These are phyloP conservation scores for Entomortierella parvispora DNA, from an alignment of 192 early-diverging fungal genomes.

Conservation along the genomic window DNA sequence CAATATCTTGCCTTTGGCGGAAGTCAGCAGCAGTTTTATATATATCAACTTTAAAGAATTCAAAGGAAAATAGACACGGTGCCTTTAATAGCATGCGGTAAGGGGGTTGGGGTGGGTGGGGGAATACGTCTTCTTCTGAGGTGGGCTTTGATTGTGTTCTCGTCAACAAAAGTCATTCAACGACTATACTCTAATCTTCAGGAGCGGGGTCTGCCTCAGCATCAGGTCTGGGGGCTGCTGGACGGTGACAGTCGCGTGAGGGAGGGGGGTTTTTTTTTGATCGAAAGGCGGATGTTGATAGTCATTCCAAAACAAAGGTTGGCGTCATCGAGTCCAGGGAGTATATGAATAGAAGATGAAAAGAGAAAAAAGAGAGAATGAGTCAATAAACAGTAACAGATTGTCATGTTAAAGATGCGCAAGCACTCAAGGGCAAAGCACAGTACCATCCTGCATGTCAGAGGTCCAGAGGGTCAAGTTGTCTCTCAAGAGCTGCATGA, in stretches of 20 bases:
- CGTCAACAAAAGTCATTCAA: no score
- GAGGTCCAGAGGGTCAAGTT: slow-evolving; percentile 99
- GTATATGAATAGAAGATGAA: no score
- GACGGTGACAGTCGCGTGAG: no score
- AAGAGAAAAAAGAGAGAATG: background rate
- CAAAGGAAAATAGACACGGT: background rate
- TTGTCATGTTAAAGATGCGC: no score
- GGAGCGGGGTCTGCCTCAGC: slow-evolving; percentile 10
- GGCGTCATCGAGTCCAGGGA: no score
- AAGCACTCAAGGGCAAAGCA: no score
- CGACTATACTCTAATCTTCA: slow-evolving; percentile 6
- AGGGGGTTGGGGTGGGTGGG: background rate
- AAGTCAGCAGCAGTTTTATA: slow-evolving; percentile 13
- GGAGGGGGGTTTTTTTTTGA: no score
- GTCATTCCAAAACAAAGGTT: no score
- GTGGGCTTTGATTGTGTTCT: no score
- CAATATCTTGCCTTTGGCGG: slow-evolving; percentile 22
- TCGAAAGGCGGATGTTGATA: no score
- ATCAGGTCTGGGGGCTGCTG: slow-evolving; percentile 6
- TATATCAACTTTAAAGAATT: slow-evolving; percentile 11
- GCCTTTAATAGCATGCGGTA: background rate
- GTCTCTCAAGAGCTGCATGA: slow-evolving; percentile 98
- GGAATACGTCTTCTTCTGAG: background rate
- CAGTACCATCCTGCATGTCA: slow-evolving; percentile 87
- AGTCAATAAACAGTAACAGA: background rate